Conservation (phyloP, 2,329 filamentous ascomycete species). For the Xylariales sp. region DNA sequence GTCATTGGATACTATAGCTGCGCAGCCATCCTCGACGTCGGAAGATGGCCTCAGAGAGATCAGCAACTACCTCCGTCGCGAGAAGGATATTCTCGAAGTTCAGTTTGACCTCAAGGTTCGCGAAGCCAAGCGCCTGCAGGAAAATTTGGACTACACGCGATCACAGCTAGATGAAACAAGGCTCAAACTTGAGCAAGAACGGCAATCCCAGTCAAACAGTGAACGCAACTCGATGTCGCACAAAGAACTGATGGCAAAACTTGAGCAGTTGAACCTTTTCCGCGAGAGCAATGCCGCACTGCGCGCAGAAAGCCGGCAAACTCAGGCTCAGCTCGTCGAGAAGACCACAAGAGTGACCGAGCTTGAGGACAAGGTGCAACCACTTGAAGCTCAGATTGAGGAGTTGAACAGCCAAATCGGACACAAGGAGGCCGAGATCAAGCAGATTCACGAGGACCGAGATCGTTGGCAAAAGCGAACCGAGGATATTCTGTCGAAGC, state of each 20-base stretch:
- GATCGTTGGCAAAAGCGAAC: constrained; percentile 95
- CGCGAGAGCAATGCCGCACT: constrained; percentile 91
- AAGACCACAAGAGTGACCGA: constrained; percentile 72
- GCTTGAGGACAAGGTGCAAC: constrained; percentile 70
- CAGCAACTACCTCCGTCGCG: constrained; percentile 83
- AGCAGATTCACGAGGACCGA: constrained; percentile 82
- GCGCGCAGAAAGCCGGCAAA: constrained; percentile 77
- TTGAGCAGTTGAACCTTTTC: constrained; percentile 93
- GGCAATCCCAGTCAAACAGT: constrained; percentile 68
- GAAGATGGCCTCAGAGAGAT: constrained; percentile 81
- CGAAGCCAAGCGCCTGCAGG: constrained; percentile 81
- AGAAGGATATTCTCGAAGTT: constrained; percentile 98
- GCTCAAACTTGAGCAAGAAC: constrained; percentile 87
- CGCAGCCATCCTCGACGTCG: constrained; percentile 51
- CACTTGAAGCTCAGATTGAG: constrained; percentile 72
- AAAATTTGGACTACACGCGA: constrained; percentile 84
- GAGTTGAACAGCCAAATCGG: constrained; percentile 79
- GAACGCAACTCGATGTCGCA: constrained; percentile 72
- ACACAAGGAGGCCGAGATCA: constrained; percentile 82
- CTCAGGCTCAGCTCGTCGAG: constrained; percentile 69
- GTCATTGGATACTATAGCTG: constrained; percentile 48
- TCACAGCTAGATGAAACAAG: constrained; percentile 84
- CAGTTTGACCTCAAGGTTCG: constrained; percentile 86
- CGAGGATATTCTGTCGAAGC: constrained; percentile 92
- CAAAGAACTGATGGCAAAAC: constrained; percentile 86